These are phyloP conservation scores for Ceratonia siliqua DNA, from an alignment of 306 rosid species.

Conservation along the genomic window DNA sequence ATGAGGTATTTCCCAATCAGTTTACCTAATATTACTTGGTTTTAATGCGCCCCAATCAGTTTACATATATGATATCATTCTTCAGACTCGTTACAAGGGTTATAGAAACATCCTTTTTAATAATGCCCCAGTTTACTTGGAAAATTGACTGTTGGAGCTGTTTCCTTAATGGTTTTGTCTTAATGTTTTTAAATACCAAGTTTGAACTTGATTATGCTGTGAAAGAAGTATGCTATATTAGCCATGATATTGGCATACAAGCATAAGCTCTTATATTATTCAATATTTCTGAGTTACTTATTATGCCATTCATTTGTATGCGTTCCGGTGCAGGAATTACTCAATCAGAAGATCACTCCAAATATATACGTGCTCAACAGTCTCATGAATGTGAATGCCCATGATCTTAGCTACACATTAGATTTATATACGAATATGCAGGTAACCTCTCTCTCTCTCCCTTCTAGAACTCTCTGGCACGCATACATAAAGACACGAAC, in stretches of 20 bases:
- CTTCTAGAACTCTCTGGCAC: neutral
- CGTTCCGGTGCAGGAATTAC: conserved; percentile 71
- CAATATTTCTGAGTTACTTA: conserved; percentile 22
- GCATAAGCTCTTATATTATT: neutral
- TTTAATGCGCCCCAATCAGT: conserved; percentile 31
- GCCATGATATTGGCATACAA: conserved; percentile 3
- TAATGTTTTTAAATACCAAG: conserved; percentile 19
- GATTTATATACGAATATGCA: conserved; percentile 67
- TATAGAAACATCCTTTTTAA: too few species aligned
- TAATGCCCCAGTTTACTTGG: neutral
- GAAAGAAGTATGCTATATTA: neutral
- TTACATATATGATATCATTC: conserved; percentile 4
- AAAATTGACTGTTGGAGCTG: neutral
- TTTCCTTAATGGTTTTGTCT: conserved; percentile 8
- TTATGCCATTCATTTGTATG: conserved; percentile 27
- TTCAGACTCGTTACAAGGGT: neutral
- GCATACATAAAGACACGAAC: neutral
- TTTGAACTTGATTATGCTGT: conserved; percentile 25
- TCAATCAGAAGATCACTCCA: conserved; percentile 74
- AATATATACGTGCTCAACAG: conserved; percentile 90
- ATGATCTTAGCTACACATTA: conserved; percentile 74
- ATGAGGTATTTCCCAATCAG: conserved; percentile 65
- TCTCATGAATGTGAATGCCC: conserved; percentile 91
- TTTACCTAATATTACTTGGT: conserved; percentile 22
- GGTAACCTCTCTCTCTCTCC: conserved; percentile 42